Evolutionary conservation across 495 filamentous ascomycete species (phyloP).

Genomic region (Podospora anserina): DNA sequence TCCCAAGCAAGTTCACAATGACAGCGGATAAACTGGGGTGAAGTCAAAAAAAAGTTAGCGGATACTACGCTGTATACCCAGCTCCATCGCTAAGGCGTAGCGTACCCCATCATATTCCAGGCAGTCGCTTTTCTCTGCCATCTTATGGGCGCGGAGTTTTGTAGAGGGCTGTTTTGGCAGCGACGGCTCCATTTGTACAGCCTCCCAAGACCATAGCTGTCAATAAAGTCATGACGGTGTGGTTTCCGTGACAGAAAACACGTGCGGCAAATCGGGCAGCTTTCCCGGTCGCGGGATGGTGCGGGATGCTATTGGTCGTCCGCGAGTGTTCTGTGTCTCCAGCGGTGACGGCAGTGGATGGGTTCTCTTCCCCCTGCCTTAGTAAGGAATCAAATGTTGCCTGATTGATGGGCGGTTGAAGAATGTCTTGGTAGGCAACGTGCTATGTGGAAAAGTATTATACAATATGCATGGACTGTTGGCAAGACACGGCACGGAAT

Average conservation of each 20-base stretch:
- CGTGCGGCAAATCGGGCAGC: neutral
- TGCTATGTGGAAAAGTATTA: neutral
- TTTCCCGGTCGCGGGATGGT: neutral
- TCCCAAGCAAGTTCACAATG: neutral
- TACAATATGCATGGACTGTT: neutral
- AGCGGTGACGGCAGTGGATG: neutral
- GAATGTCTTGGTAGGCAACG: neutral
- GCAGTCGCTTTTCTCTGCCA: neutral
- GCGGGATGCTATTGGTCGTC: neutral
- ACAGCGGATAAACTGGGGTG: neutral
- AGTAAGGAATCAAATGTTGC: neutral
- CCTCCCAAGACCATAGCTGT: neutral
- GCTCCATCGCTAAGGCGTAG: neutral
- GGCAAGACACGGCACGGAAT: neutral
- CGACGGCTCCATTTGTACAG: neutral
- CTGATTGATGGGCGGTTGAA: neutral
- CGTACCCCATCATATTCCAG: conserved; percentile 5
- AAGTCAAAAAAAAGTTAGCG: neutral
- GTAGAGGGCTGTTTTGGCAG: neutral
- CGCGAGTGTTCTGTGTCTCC: neutral
- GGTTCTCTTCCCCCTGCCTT: neutral
- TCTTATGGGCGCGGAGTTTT: conserved; percentile 2
- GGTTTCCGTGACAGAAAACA: neutral
- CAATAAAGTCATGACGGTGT: neutral
- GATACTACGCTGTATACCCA: neutral